Evolutionary conservation across 495 filamentous ascomycete genomes (phyloP), one percentile per base, ranked within the genome.

Genomic region (Cercophora samala): DNA sequence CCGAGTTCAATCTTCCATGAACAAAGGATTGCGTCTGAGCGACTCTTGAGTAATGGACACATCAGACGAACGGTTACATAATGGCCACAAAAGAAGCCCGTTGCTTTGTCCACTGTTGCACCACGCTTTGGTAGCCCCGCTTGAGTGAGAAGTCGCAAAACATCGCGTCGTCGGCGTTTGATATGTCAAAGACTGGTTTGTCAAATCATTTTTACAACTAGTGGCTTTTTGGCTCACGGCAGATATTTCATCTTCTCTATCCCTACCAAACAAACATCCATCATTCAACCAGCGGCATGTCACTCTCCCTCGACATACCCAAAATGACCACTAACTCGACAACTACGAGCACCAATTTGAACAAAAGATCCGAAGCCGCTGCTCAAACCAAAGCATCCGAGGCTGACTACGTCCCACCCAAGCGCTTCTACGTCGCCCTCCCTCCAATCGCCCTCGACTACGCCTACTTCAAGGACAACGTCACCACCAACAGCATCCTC

Each of bases 391-490:
- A 46, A 9, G 13, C 2, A 11, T 3, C 6, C 13, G 37, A 46
- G 13, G 37, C 15, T 8, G 37, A 46, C 21, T 60, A 60, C 26
- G 29, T n/a, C 58, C 58, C 58, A n/a, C 58, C 58, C 6, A 60
- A 60, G 4, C 58, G 58, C 29, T 60, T 60, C 24, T 60, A 60
- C 24, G 58, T 60, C 18, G 13, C 58, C 18, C 58, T 60, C 5
- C 58, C 58, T 21, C 58, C 29, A 60, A 19, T 60, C 58, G 21
- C 58, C 22, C 23, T 60, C 4, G 58, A 60, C 22, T 60, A 60
- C 26, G 58, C 58, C 58, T 19, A 60, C 58, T 60, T 25, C 23
- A 60, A 60, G 6, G 58, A 60, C 24, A n/a, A 25, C 8, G 26
- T 60, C 5, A 60, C 19, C 29, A n/a, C 24, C 17, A 60, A 19